phyloP scores from a whole-genome alignment of 306 rosid species.

The Betula pendula region DNA sequence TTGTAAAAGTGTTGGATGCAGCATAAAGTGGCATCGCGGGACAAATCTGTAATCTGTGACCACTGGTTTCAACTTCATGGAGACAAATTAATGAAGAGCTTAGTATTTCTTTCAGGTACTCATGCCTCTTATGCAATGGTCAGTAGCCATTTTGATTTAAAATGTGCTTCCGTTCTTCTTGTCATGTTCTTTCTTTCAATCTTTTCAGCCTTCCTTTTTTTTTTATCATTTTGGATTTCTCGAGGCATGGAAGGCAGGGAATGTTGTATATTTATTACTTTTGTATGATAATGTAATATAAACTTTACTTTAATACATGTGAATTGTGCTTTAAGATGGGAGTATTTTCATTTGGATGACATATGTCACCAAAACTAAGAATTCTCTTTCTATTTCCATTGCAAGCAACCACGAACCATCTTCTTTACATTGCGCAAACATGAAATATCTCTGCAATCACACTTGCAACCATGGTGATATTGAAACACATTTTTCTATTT shows the following conservation, averaged over 20 bases:
- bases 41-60: constrained; percentile 28
- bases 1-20: constrained; percentile 84
- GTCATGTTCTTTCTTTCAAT: constrained; percentile 22
- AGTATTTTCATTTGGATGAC: not conserved
- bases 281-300: constrained; percentile 9
- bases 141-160: constrained; percentile 15
- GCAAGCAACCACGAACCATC: not conserved
- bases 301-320: not conserved
- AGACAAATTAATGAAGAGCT: constrained; percentile 23
- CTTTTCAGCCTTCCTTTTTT: constrained; percentile 18
- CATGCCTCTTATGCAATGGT: constrained; percentile 8
- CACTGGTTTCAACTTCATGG: constrained; percentile 23
- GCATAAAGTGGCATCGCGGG: constrained; percentile 96
- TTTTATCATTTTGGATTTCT: constrained; percentile 16
- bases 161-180: constrained; percentile 20
- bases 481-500: too few relatives aligned
- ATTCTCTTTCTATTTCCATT: not conserved
- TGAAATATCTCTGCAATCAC: too few relatives aligned
- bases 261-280: constrained; percentile 24
- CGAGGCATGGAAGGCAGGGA: constrained; percentile 24
- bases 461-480: not conserved
- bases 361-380: constrained; percentile 4
- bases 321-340: not conserved
- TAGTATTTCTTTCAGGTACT: constrained; percentile 25
- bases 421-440: too few relatives aligned